Conservation (phyloP, 352 stramenopile genomes). For the Phytopythium chamaehyphon region DNA sequence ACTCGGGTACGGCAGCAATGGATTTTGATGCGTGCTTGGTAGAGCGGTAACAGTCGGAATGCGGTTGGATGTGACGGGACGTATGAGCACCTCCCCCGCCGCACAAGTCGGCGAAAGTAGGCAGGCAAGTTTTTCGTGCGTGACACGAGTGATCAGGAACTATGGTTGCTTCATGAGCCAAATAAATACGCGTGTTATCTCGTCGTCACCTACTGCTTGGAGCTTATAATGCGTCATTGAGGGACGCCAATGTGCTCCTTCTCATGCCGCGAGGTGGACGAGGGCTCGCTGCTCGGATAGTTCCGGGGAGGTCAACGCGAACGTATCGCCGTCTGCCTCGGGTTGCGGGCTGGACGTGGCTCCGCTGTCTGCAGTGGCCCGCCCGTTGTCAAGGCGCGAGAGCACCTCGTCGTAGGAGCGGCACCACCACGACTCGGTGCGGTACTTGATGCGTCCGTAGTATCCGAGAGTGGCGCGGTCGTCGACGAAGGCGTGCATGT, state of each 20-base stretch:
- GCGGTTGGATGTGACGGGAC: not conserved
- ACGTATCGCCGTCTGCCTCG: too few species aligned
- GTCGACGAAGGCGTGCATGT: conserved; percentile 80
- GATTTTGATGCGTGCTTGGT: conserved; percentile 1
- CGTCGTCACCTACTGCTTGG: not conserved
- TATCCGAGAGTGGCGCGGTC: conserved; percentile 33
- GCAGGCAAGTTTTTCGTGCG: too few species aligned
- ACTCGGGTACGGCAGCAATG: conserved; percentile 31
- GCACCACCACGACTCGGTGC: conserved; percentile 81
- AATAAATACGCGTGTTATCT: too few species aligned
- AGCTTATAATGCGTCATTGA: too few species aligned
- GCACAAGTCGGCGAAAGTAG: too few species aligned
- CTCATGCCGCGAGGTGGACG: conserved; percentile 1
- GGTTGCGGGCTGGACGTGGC: too few species aligned
- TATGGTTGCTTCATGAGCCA: too few species aligned
- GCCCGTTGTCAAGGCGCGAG: conserved; percentile 18
- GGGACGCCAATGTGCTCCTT: conserved; percentile 1
- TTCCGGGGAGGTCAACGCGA: too few species aligned
- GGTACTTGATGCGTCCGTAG: conserved; percentile 74
- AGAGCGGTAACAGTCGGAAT: not conserved
- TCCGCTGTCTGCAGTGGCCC: too few species aligned
- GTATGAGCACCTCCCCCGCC: not conserved
- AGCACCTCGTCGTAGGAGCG: conserved; percentile 74
- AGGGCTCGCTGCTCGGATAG: too few species aligned
- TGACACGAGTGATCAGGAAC: too few species aligned